phyloP scores from a whole-genome alignment of 2,329 filamentous ascomycete genomes.

The Juglanconis oblonga region DNA sequence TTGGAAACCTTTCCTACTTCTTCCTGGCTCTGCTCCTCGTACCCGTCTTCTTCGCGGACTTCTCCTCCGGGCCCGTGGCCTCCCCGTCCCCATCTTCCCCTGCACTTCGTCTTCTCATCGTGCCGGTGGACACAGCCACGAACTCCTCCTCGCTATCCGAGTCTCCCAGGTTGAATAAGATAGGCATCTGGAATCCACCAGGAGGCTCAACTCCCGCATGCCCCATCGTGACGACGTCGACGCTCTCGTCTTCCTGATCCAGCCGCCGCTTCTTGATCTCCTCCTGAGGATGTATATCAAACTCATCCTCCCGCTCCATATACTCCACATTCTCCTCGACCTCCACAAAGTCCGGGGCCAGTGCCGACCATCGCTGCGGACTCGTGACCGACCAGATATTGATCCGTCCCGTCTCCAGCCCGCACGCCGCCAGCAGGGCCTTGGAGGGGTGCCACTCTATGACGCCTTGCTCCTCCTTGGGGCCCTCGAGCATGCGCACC shows the following conservation, averaged over 20 bases:
- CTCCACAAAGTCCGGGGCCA: conserved; percentile 95
- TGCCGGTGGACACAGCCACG: conserved; percentile 66
- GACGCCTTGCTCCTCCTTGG: conserved; percentile 92
- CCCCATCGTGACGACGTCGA: conserved; percentile 83
- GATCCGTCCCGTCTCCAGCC: conserved; percentile 86
- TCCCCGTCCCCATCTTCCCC: conserved; percentile 69
- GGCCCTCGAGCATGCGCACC: conserved; percentile 94
- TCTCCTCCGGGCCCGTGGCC: conserved; percentile 41
- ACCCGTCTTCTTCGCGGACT: conserved; percentile 39
- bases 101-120: conserved; percentile 82
- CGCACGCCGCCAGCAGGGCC: conserved; percentile 85
- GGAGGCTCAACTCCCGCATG: conserved; percentile 58
- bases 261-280: conserved; percentile 89
- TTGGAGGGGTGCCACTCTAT: conserved; percentile 96
- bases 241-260: conserved; percentile 88
- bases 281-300: conserved; percentile 93
- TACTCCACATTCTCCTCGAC: conserved; percentile 99
- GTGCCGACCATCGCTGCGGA: conserved; percentile 93
- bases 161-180: conserved; percentile 87
- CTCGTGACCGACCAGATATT: conserved; percentile 96
- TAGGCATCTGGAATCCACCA: conserved; percentile 78
- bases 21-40: conserved; percentile 40
- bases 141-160: conserved; percentile 95
- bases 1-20: conserved; percentile 19
- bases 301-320: conserved; percentile 92